A percentile compares a stretch with the other conserved stretches of the same genome.
These are phyloP conservation scores for Chlamydomonas schloesseri DNA, from an alignment of 139 green algal species.

Conservation along the genomic window DNA sequence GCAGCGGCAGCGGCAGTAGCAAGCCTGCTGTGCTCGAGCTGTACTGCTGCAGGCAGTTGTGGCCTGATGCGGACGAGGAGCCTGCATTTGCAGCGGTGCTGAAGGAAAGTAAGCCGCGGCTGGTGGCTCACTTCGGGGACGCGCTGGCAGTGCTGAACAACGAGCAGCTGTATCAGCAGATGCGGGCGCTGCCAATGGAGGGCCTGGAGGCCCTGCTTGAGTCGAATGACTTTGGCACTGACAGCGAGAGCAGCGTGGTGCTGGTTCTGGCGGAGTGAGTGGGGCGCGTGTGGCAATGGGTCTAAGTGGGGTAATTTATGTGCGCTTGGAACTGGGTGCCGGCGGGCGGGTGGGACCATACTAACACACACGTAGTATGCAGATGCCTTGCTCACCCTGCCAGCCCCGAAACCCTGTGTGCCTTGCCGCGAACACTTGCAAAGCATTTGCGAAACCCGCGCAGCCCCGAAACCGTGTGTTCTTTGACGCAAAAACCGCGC, in stretches of 20 bases:
- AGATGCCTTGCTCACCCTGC: no score
- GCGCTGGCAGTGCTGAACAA: not conserved
- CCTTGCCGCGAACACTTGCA: no score
- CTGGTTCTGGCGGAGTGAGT: not conserved
- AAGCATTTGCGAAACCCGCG: no score
- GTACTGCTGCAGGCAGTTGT: not conserved
- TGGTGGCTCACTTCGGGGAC: not conserved
- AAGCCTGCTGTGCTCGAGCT: not conserved
- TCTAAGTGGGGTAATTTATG: no score
- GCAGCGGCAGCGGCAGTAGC: no score
- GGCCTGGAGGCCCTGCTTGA: conserved; percentile 21
- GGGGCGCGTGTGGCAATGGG: no score
- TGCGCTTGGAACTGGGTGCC: no score
- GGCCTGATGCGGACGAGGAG: not conserved
- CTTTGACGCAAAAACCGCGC: no score
- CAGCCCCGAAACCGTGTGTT: no score
- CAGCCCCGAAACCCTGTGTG: no score
- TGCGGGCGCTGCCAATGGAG: not conserved
- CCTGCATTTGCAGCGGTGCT: not conserved
- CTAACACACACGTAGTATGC: no score
- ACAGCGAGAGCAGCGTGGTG: conserved; percentile 20
- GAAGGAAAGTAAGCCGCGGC: not conserved
- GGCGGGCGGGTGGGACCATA: no score
- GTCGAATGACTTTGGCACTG: conserved; percentile 2
- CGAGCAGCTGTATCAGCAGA: not conserved